Evolutionary conservation across 805 yeast species (phyloP), one percentile per base, ranked within the genome.

Genomic region (Yamadazyma insecticola): DNA sequence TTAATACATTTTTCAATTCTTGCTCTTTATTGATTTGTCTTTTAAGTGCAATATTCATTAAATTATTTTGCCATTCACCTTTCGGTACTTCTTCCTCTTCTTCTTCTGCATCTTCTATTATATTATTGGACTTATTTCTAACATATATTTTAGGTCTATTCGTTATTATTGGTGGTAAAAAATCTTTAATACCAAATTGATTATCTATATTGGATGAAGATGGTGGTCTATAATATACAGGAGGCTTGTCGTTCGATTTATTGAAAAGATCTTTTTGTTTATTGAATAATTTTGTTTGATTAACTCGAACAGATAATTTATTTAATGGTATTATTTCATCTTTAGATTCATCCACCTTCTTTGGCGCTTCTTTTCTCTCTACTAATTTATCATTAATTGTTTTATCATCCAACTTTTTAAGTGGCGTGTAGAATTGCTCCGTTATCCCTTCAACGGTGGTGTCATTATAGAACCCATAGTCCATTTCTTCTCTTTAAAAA

Each of bases 11-110:
- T 9, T 42, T 40, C 16, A 64, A 31, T 39, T 63, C 64, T 5
- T 41, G 23, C 31, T 68, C 70, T 36, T 58, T 59, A 40, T 68
- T 66, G 2, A 62, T 55, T 36, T 71, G 73, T 21, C 78, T 45
- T 4, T 53, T 27, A 31, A 71, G 49, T 1, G 78, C 78, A 22
- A 60, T 50, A 29, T 51, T 53, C 36, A 73, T 60, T 28, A 66
- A 57, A 2, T 75, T 74, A 37, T 56, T 58, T 9, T 46, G 44
- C 69, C 70, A 61, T 18, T 59, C 63, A 3, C 59, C 54, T 13
- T 47, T 40, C 4, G 57, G 53, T 8, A 15, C 18, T 12, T 15
- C 29, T 8, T 21, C 25, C 4, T 16, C 20, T 23, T 16, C 26
- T 14, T 14, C 19, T 13, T 18, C 20, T 8, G 6, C 23, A 10